Evolutionary conservation across 73 alveolate genomes (phyloP).

Genomic region (Paraurostyla sp.): DNA sequence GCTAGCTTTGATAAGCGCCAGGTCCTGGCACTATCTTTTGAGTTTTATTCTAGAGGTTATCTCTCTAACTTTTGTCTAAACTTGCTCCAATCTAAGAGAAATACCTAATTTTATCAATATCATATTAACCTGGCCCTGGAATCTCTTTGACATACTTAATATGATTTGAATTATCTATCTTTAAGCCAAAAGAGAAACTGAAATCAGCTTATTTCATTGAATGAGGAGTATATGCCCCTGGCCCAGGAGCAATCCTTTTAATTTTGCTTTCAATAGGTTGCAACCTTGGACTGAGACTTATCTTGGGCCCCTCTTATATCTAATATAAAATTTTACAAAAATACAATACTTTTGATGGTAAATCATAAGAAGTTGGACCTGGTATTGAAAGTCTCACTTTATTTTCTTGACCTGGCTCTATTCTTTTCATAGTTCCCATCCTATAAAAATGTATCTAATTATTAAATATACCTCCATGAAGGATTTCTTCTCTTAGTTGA

Average conservation of each 20-base stretch:
- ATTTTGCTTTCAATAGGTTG: background rate
- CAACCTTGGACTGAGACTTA: constrained; percentile 24
- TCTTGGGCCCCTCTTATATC: constrained; percentile 48
- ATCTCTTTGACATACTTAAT: background rate
- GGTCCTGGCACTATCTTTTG: constrained; percentile 64
- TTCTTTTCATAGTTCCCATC: constrained; percentile 29
- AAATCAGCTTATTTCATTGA: background rate
- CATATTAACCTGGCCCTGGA: constrained; percentile 73
- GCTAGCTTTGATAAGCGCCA: constrained; percentile 39
- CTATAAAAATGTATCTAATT: background rate
- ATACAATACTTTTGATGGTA: constrained; percentile 27
- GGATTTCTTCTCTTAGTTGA: constrained; percentile 36
- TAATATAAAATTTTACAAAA: background rate
- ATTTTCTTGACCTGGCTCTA: constrained; percentile 57
- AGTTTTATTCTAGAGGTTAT: background rate
- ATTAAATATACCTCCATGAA: constrained; percentile 15
- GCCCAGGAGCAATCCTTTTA: constrained; percentile 58
- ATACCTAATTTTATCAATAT: background rate
- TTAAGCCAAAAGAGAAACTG: constrained; percentile 62
- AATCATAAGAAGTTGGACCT: constrained; percentile 45
- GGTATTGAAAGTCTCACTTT: constrained; percentile 5
- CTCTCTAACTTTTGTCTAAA: background rate
- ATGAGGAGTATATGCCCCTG: constrained; percentile 67
- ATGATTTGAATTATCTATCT: background rate
- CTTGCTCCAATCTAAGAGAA: constrained; percentile 43